Base-by-base conservation (phyloP, 2,329 filamentous ascomycete genomes). In the Coleophoma crateriformis region DNA sequence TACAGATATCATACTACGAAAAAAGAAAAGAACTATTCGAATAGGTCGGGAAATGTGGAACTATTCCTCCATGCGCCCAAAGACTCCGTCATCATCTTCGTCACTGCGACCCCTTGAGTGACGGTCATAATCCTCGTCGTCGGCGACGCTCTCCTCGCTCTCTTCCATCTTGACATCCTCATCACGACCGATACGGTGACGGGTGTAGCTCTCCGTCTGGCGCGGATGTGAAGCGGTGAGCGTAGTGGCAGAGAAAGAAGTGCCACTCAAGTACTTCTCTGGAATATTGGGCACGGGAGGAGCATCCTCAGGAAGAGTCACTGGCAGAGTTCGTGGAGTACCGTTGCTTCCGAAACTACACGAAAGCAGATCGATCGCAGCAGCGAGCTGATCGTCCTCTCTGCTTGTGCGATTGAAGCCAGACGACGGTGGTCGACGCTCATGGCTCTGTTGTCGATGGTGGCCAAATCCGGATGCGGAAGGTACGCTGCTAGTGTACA, bases 21-120 rank as follows among this genome's bases (percentile, higher is more conserved):
- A 60, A 58, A 62, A 50, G 57, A 61, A 58, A 47, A 39, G 51
- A 38, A 27, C 6, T 27, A 27, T 27, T 33, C 37, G 27, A 42
- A 37, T 15, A 13, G 47, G 13, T 27, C 55, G 55, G 55, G 37
- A 56, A 71, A 20, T 27, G 27, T 7, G 15, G 17, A 17, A 44
- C 68, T 76, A 94, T 69, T 95, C 90, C 71, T 99, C 94, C 92
- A 97, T 97, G 59, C 83, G 82, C 50, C 91, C 91, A 74, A 99
- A 99, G 61, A 97, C 87, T 64, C 91, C 91, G 58, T 96, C 91
- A 58, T 97, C 92, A 55, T 95, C 90, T 60, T 96, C 91, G 60
- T 95, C 88, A 67, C 84, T 86, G 54, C 86, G 80, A 46, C 80
- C 79, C 49, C 81, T 78, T 45, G 75, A 79, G 49, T 72, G 76